Evolutionary conservation across 1,284 basidiomycete species (phyloP).

Genomic region (Entoloma clypeatum): DNA sequence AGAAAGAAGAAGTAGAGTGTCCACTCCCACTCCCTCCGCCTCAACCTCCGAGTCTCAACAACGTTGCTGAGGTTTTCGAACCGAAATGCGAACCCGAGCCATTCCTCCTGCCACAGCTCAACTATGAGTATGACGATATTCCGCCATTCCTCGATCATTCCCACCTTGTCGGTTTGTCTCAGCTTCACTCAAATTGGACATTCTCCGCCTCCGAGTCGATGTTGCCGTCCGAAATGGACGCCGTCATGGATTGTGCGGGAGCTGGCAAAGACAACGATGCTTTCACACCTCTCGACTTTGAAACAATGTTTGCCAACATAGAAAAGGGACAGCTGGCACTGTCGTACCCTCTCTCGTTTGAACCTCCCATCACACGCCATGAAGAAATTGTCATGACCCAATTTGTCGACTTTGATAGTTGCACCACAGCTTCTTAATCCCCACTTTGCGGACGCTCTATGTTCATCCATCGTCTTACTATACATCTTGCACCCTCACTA

Average conservation of each 20-base stretch:
- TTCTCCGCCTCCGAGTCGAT: background rate
- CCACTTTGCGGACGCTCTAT: too few species aligned
- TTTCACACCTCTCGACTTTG: background rate
- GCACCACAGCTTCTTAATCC: too few species aligned
- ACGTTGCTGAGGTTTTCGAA: slow-evolving; percentile 16
- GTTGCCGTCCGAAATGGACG: too few species aligned
- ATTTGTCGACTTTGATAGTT: slow-evolving; percentile 13
- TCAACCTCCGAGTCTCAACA: slow-evolving; percentile 18
- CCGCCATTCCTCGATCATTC: background rate
- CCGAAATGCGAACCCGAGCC: slow-evolving; percentile 9
- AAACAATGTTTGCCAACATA: background rate
- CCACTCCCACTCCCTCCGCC: too few species aligned
- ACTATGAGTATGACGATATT: slow-evolving; percentile 9
- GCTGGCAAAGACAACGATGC: background rate
- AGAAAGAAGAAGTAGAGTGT: too few species aligned
- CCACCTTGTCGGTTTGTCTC: background rate
- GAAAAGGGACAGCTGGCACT: too few species aligned
- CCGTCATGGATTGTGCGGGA: background rate
- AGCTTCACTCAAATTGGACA: slow-evolving; percentile 1
- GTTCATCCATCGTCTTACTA: too few species aligned
- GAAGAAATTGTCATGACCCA: slow-evolving; percentile 13
- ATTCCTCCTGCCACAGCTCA: slow-evolving; percentile 1
- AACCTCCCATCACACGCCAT: background rate
- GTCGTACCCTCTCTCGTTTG: too few species aligned
- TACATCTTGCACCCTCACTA: too few species aligned